These are phyloP conservation scores for Hypoxylon subgilvum DNA, from an alignment of 495 filamentous ascomycete species.

Conservation along the genomic window DNA sequence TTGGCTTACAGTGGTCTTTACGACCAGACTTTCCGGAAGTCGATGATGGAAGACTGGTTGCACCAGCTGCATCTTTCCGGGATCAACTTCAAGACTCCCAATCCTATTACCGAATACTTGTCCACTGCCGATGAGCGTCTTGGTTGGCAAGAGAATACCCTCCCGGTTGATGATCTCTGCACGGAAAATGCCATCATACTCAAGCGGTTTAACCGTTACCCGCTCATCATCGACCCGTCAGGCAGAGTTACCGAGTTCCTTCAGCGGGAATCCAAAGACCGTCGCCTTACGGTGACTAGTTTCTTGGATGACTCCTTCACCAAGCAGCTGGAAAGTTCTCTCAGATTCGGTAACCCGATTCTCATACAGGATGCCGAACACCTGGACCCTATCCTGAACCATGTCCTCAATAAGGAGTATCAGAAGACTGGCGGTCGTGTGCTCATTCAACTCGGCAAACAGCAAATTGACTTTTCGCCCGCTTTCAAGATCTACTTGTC, in stretches of 20 bases:
- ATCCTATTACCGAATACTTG: constrained; percentile 93
- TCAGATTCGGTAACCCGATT: constrained; percentile 97
- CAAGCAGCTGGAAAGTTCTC: constrained; percentile 93
- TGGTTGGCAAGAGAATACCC: constrained; percentile 89
- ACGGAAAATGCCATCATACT: constrained; percentile 98
- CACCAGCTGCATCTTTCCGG: constrained; percentile 88
- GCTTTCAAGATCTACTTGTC: constrained; percentile 95
- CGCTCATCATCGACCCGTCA: constrained; percentile 96
- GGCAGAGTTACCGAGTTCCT: constrained; percentile 93
- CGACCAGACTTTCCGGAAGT: constrained; percentile 95
- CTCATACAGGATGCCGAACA: constrained; percentile 98
- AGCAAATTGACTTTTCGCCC: constrained; percentile 99
- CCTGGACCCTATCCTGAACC: constrained; percentile 94
- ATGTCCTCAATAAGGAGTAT: constrained; percentile 99
- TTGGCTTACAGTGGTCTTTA: constrained; percentile 97
- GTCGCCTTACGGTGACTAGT: constrained; percentile 93
- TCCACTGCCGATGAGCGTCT: constrained; percentile 96
- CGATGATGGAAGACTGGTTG: constrained; percentile 97
- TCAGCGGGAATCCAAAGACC: constrained; percentile 89
- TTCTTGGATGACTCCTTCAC: constrained; percentile 98
- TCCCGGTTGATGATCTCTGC: constrained; percentile 98
- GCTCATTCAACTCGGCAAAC: constrained; percentile 95
- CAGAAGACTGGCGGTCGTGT: constrained; percentile 99
- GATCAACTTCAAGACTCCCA: constrained; percentile 89
- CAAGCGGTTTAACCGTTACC: constrained; percentile 97